phyloP scores from a whole-genome alignment of 345 rosid species.

The Gossypium raimondii region DNA sequence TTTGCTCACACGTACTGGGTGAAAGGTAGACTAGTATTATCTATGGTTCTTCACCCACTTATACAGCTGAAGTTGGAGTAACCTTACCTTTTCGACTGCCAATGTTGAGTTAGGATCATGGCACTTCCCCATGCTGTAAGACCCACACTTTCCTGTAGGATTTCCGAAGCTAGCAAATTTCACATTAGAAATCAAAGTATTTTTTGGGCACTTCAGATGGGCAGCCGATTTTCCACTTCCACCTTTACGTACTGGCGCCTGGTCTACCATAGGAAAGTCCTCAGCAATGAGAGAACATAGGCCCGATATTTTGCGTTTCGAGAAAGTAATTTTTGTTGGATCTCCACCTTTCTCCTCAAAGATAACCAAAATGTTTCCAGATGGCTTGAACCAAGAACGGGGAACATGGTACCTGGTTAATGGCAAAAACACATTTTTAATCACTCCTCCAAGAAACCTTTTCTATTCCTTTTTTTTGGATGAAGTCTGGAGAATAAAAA shows the following conservation, averaged over 20 bases:
- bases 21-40: too few relatives aligned
- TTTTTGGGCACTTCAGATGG: slow-evolving; percentile 41
- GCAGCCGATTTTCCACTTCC: slow-evolving; percentile 27
- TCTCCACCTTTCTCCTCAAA: slow-evolving; percentile 90
- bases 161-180: slow-evolving; percentile 64
- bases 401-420: slow-evolving; percentile 87
- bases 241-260: slow-evolving; percentile 11
- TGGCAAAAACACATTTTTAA: neutral
- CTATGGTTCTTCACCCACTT: too few relatives aligned
- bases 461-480: neutral
- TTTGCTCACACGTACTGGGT: too few relatives aligned
- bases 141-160: slow-evolving; percentile 54
- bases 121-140: slow-evolving; percentile 45
- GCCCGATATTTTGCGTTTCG: slow-evolving; percentile 50
- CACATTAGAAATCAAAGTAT: slow-evolving; percentile 30
- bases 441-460: neutral
- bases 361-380: slow-evolving; percentile 75
- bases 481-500: neutral
- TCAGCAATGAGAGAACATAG: slow-evolving; percentile 35
- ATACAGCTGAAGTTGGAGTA: neutral
- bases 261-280: slow-evolving; percentile 34
- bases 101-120: slow-evolving; percentile 45
- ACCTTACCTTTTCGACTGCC: slow-evolving; percentile 43
- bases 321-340: slow-evolving; percentile 61
- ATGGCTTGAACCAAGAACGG: slow-evolving; percentile 89